These are phyloP conservation scores for Acanthamoeba polyphaga DNA, from an alignment of 208 protist genomes.

Conservation along the genomic window DNA sequence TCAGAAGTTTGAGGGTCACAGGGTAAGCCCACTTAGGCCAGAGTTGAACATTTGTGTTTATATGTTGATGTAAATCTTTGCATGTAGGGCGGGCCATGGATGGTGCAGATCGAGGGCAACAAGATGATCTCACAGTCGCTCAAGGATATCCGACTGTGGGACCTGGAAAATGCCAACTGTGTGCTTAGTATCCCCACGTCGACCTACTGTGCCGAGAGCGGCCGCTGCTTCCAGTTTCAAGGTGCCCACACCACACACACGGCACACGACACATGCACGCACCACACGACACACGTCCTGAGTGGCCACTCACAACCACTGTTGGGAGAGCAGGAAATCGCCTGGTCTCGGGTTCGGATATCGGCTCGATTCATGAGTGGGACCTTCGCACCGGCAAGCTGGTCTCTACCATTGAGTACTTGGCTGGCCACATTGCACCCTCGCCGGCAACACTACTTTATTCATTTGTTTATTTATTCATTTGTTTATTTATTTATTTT, in stretches of 20 bases:
- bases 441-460: neutral
- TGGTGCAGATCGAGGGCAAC: conserved; percentile 35
- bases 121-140: conserved; percentile 9
- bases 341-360: conserved; percentile 14
- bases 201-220: neutral
- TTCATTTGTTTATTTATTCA: neutral
- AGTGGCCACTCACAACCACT: neutral
- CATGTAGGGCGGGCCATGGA: neutral
- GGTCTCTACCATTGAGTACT: neutral
- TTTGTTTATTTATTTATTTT: neutral
- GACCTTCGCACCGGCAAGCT: conserved; percentile 48
- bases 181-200: neutral
- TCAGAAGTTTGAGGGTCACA: neutral
- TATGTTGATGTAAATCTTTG: neutral
- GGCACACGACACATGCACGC: too few relatives aligned
- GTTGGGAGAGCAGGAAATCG: neutral
- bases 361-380: neutral
- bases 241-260: neutral
- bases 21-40: neutral
- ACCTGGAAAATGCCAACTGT: neutral
- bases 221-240: conserved; percentile 56
- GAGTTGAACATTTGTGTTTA: neutral
- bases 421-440: neutral
- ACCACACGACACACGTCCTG: neutral
- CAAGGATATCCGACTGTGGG: neutral